phyloP scores from a whole-genome alignment of 2,329 filamentous ascomycete species.

The Curvularia lunata region DNA sequence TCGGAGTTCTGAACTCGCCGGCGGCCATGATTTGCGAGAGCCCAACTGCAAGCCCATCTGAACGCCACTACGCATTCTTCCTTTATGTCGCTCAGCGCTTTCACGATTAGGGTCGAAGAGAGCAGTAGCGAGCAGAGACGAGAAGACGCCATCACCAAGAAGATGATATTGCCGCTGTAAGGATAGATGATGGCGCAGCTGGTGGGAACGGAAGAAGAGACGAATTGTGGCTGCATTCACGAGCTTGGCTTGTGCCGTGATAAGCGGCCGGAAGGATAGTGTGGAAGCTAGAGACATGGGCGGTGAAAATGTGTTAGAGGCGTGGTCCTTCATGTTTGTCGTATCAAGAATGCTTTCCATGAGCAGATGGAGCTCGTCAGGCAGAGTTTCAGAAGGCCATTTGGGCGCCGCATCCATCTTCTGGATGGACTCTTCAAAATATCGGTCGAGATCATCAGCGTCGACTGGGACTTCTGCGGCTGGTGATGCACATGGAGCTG shows the following conservation, averaged over 20 bases:
- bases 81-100: slow-evolving; percentile 74
- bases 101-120: slow-evolving; percentile 85
- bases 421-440: slow-evolving; percentile 37
- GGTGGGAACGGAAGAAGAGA: slow-evolving; percentile 76
- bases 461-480: slow-evolving; percentile 2
- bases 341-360: slow-evolving; percentile 28
- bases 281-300: slow-evolving; percentile 64
- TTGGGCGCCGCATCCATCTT: slow-evolving; percentile 36
- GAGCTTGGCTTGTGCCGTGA: slow-evolving; percentile 75
- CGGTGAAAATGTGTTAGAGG: slow-evolving; percentile 52
- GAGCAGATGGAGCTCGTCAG: slow-evolving; percentile 39
- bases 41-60: slow-evolving; percentile 82
- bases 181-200: slow-evolving; percentile 72
- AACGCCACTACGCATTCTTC: slow-evolving; percentile 68
- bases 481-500: background rate
- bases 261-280: slow-evolving; percentile 76
- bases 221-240: slow-evolving; percentile 79
- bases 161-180: slow-evolving; percentile 83
- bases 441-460: slow-evolving; percentile 24
- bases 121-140: slow-evolving; percentile 77
- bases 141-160: slow-evolving; percentile 83
- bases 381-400: slow-evolving; percentile 16
- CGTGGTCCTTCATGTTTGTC: background rate
- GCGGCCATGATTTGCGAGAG: slow-evolving; percentile 86
- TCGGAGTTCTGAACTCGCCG: slow-evolving; percentile 90